Conservation (phyloP, 2,329 filamentous ascomycete species). For the Aspergillus alliaceus region DNA sequence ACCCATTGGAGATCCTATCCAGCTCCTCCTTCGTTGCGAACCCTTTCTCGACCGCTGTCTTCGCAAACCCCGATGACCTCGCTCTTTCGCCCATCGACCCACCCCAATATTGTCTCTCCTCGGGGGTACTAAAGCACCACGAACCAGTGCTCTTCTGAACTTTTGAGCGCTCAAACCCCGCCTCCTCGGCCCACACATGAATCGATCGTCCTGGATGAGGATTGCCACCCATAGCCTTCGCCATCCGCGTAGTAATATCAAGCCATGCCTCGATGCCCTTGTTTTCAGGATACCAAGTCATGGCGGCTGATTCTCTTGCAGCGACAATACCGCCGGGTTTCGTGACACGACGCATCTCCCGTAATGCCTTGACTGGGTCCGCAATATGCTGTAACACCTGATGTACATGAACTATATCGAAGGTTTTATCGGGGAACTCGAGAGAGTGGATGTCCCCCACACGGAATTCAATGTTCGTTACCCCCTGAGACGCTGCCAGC, state of each 20-base stretch:
- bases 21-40: slow-evolving; percentile 32
- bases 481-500: slow-evolving; percentile 26
- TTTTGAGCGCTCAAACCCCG: slow-evolving; percentile 28
- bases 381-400: slow-evolving; percentile 60
- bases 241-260: slow-evolving; percentile 21
- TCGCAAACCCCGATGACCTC: slow-evolving; percentile 28
- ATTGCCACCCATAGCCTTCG: slow-evolving; percentile 25
- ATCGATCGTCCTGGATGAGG: slow-evolving; percentile 30
- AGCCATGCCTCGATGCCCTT: slow-evolving; percentile 27
- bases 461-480: slow-evolving; percentile 38
- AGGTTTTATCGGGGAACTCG: slow-evolving; percentile 44
- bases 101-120: slow-evolving; percentile 37
- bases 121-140: slow-evolving; percentile 36
- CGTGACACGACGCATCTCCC: slow-evolving; percentile 56
- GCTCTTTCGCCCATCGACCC: slow-evolving; percentile 34
- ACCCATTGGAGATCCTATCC: slow-evolving; percentile 32
- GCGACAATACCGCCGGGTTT: slow-evolving; percentile 58
- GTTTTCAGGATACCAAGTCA: slow-evolving; percentile 35
- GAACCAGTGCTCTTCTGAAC: slow-evolving; percentile 32
- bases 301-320: slow-evolving; percentile 40
- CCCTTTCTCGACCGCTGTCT: slow-evolving; percentile 29
- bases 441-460: slow-evolving; percentile 45
- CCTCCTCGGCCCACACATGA: slow-evolving; percentile 37
- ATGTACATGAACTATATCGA: slow-evolving; percentile 61
- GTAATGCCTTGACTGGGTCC: slow-evolving; percentile 51